Conservation (phyloP, 2,329 filamentous ascomycete genomes). For the Pyrenochaeta sp. region DNA sequence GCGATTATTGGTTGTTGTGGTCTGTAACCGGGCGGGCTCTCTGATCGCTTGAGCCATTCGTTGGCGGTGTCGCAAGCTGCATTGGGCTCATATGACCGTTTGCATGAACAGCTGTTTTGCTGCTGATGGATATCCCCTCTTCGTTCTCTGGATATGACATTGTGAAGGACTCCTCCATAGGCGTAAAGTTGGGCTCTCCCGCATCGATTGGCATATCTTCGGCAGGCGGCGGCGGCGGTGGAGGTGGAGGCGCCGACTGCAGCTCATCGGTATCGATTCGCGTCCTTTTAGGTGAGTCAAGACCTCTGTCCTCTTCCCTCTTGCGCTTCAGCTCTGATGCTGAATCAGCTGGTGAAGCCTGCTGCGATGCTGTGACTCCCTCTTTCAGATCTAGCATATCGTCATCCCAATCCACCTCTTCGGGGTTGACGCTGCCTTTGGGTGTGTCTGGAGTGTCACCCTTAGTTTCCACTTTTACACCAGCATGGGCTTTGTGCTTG, state of each 20-base stretch:
- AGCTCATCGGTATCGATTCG: slow-evolving; percentile 45
- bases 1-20: background rate
- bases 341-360: slow-evolving; percentile 36
- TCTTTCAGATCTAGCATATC: slow-evolving; percentile 32
- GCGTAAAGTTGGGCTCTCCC: slow-evolving; percentile 33
- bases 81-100: slow-evolving; percentile 42
- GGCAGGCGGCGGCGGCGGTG: slow-evolving; percentile 49
- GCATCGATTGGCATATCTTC: slow-evolving; percentile 39
- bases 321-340: slow-evolving; percentile 49
- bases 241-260: slow-evolving; percentile 53
- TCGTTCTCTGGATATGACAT: slow-evolving; percentile 21
- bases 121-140: slow-evolving; percentile 18
- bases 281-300: slow-evolving; percentile 43
- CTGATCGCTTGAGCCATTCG: slow-evolving; percentile 43
- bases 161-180: slow-evolving; percentile 32
- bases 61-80: slow-evolving; percentile 57
- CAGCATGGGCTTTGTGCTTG: slow-evolving; percentile 63
- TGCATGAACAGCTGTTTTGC: slow-evolving; percentile 11
- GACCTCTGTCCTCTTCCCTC: slow-evolving; percentile 42
- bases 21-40: slow-evolving; percentile 3
- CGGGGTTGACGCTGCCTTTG: slow-evolving; percentile 7
- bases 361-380: slow-evolving; percentile 17
- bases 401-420: slow-evolving; percentile 22
- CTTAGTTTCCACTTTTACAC: slow-evolving; percentile 26
- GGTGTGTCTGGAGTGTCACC: slow-evolving; percentile 32